phyloP scores from a whole-genome alignment of 306 rosid genomes.

The Cotoneaster glaucophyllus region DNA sequence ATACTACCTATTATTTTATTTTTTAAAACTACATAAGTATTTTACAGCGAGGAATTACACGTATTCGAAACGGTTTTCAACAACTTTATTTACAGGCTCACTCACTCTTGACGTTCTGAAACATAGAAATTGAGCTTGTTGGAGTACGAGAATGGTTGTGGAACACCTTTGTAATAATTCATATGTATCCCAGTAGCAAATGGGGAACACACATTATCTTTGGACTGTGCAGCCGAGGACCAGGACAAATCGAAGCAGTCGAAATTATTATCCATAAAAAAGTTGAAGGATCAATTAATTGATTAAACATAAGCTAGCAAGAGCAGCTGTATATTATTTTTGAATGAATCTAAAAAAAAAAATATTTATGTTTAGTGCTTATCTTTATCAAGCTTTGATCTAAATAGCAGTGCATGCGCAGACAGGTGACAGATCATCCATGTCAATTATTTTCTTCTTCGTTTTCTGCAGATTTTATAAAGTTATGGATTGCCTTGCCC shows the following conservation, averaged over 20 bases:
- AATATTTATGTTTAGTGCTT: not conserved
- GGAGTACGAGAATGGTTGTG: no score
- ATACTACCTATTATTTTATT: no score
- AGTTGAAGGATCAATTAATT: not conserved
- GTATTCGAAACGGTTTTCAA: no score
- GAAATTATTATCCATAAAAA: constrained; percentile 1
- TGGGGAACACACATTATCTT: constrained; percentile 5
- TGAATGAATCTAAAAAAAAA: not conserved
- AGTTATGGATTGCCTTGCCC: not conserved
- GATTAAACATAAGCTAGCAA: not conserved
- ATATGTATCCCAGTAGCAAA: not conserved
- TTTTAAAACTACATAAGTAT: no score
- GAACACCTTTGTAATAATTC: not conserved
- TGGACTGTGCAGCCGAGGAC: constrained; percentile 10
- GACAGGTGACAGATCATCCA: not conserved
- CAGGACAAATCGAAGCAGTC: constrained; percentile 7
- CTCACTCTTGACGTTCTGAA: no score
- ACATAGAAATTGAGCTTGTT: no score
- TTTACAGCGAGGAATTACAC: no score
- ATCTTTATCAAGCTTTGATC: not conserved
- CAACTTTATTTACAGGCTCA: no score
- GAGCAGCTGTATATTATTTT: not conserved
- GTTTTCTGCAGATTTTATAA: not conserved
- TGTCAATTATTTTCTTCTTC: not conserved
- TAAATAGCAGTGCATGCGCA: not conserved